These are phyloP conservation scores for Medicago lupulina DNA, from an alignment of 306 rosid genomes.

Conservation along the genomic window DNA sequence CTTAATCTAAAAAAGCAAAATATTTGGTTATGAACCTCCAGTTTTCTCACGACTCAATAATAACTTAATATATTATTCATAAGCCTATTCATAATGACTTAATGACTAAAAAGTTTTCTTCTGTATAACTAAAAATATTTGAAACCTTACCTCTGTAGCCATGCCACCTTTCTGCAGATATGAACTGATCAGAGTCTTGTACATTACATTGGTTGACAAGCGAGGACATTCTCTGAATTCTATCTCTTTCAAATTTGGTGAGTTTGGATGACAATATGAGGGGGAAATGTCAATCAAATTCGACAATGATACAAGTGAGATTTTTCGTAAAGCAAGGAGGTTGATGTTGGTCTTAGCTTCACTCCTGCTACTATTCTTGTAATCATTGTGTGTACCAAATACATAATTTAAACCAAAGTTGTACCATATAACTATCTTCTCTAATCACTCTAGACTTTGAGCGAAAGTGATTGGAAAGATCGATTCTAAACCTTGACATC, in stretches of 20 bases:
- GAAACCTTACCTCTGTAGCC: slow-evolving; percentile 12
- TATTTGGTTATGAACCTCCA: too few relatives aligned
- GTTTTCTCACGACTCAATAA: too few relatives aligned
- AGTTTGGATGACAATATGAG: neutral
- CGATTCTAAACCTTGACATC: slow-evolving; percentile 10
- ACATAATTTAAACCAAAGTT: slow-evolving; percentile 34
- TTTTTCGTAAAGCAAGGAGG: neutral
- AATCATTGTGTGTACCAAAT: slow-evolving; percentile 11
- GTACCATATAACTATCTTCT: slow-evolving; percentile 19
- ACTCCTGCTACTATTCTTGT: too few relatives aligned
- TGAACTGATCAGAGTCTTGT: slow-evolving; percentile 4
- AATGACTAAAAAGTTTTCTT: too few relatives aligned
- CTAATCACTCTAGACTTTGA: slow-evolving; percentile 1
- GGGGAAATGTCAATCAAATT: slow-evolving; percentile 22
- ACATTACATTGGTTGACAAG: neutral
- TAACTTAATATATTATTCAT: too few relatives aligned
- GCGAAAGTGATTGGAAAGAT: slow-evolving; percentile 6
- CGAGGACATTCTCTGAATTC: neutral
- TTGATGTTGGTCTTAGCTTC: too few relatives aligned
- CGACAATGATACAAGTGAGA: neutral
- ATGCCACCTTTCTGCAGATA: neutral
- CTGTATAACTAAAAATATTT: neutral
- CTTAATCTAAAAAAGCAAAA: neutral
- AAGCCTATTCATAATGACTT: too few relatives aligned
- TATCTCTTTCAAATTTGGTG: slow-evolving; percentile 10